Evolutionary conservation across 345 rosid genomes (phyloP), one percentile per base, ranked within the genome.

Genomic region (Diplotaxis tenuifolia): DNA sequence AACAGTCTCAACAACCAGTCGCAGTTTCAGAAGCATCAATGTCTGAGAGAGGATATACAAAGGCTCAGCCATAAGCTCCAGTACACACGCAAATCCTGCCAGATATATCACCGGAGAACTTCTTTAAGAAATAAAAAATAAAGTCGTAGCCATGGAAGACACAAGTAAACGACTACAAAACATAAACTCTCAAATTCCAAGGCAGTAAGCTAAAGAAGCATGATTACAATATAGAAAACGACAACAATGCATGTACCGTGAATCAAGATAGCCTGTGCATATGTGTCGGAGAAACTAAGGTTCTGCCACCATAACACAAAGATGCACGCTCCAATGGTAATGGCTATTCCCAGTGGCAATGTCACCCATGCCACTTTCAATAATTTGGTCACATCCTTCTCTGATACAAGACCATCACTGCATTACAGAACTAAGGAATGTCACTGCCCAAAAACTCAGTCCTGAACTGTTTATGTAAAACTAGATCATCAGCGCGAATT

Each of bases 31-130:
- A 70, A 83, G 84, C 72, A 87, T 78, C 77, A 92, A 82, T 76
- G 86, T 87, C 82, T 92, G 97, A 72, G 99, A 87, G 55, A 96
- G 87, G 68, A 92, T 90, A 80, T 86, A 90, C 62, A 92, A 68
- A 3, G 97, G 99, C 83, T 96, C 99, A 9, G 96, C 96, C 81
- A 92, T 34, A 38, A 96, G 84, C 87, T 92, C 98, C 86, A 92
- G 75, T 40, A 92, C 62, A 79, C 99, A 95, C 32, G 91, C 98
- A 79, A 67, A 72, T 53, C 90, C 98, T 92, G 86, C 79, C 84
- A 81, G 8, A 42, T 42, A 19, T 42, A 42, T 42, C 18, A 42
- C 45, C 19, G 15, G 15, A 40, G 47, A 12, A 40, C 47, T 40
- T 32, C 3, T 29, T 29, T 29, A 29, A 29, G 32, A 29, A 27